Conservation (phyloP, 2,329 filamentous ascomycete genomes). For the Gaeumannomyces tritici region DNA sequence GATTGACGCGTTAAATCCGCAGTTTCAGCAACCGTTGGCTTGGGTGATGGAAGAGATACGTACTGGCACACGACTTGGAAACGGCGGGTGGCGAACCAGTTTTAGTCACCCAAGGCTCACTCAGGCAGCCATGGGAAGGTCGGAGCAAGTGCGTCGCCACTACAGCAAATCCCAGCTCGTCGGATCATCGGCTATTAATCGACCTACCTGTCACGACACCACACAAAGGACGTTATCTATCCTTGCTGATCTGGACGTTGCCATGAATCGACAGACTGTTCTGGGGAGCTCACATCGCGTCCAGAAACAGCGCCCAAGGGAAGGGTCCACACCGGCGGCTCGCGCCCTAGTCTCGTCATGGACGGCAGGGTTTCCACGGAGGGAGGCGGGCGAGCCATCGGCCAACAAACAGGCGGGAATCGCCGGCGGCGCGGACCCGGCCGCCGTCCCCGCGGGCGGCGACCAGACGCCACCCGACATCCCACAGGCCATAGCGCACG, state of each 20-base stretch:
- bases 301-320: slow-evolving; percentile 7
- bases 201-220: not conserved
- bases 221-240: not conserved
- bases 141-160: not conserved
- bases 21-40: too few relatives aligned
- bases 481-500: slow-evolving; percentile 54
- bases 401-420: not conserved
- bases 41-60: not conserved
- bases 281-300: slow-evolving; percentile 12
- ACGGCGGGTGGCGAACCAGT: not conserved
- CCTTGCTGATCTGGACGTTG: not conserved
- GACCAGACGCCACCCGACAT: slow-evolving; percentile 48
- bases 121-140: not conserved
- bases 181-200: not conserved
- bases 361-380: slow-evolving; percentile 9
- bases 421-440: slow-evolving; percentile 42
- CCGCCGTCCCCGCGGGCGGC: slow-evolving; percentile 41
- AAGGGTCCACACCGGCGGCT: slow-evolving; percentile 1
- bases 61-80: too few relatives aligned
- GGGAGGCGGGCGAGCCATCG: slow-evolving; percentile 6
- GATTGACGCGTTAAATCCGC: too few relatives aligned
- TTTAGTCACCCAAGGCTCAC: not conserved
- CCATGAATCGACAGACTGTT: slow-evolving; percentile 13
- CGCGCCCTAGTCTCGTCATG: slow-evolving; percentile 9
- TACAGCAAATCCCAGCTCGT: not conserved